Base-by-base conservation (phyloP, 805 yeast genomes). In the Yamadazyma philogaea region DNA sequence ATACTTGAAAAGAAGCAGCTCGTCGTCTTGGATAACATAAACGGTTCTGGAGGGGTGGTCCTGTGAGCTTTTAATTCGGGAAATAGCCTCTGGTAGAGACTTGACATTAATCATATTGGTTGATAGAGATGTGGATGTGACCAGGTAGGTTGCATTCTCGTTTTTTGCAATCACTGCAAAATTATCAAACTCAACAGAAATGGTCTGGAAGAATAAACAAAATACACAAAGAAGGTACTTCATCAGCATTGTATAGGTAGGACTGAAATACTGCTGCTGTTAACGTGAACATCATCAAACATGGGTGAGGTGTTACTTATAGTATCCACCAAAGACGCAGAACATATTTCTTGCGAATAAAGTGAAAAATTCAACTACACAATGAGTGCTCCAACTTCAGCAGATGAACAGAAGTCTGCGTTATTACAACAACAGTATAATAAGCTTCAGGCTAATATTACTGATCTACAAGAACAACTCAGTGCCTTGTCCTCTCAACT, bases 371-470 rank as follows among this genome's bases (percentile, higher is more conserved):
- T 37, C 24, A 37, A 27, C 30, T 11, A n/a, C 20, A 26, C 26
- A 12, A 26, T 27, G 32, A 36, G 39, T 36, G 22, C 28, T 21
- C 34, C 38, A 11, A 19, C 37, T 10, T 21, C 28, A 18, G 22
- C 45, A 16, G 52, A 49, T 34, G 64, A 63, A 42, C 61, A 61
- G 43, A 68, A 67, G 43, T 71, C 72, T 8, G 71, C 66, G 40
- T 56, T 55, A 43, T 64, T 69, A 40, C 75, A 70, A 54, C 58
- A 53, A 22, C 72, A 68, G 45, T 70, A 70, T 47, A 70, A 70
- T 49, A 52, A 53, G 45, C 64, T 56, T 46, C 74, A 70, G 50
- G 70, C 68, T 42, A 52, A 53, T n/a, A 54, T 68, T 34, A 46
- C 68, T 1, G 70, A 68, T 32, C 54, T 68, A 40, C 73, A 68